Conservation (phyloP, 129 eudicot genomes). For the Flaveria trinervia region DNA sequence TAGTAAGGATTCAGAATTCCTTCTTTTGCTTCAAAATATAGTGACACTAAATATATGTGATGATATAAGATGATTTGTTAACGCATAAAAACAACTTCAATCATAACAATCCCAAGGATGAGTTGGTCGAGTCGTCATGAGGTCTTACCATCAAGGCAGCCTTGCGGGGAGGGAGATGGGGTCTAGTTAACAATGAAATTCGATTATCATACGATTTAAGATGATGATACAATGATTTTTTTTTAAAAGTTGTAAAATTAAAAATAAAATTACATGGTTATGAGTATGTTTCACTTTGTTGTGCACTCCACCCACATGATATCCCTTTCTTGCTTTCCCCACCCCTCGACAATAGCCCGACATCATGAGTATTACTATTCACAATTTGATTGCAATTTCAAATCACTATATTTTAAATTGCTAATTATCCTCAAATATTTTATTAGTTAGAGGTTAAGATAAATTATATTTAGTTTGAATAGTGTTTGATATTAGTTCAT, state of each 20-base stretch:
- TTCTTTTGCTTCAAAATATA: too few relatives aligned
- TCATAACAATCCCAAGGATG: too few relatives aligned
- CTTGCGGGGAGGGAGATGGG: not conserved
- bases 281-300: conserved; percentile 40
- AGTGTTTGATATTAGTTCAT: too few relatives aligned
- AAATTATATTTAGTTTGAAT: too few relatives aligned
- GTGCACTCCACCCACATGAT: conserved; percentile 31
- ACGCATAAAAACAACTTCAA: too few relatives aligned
- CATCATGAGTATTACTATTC: conserved; percentile 22
- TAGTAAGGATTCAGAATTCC: too few relatives aligned
- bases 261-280: not conserved
- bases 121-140: not conserved
- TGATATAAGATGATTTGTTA: too few relatives aligned
- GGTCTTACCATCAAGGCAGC: not conserved
- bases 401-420: not conserved
- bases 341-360: conserved; percentile 36
- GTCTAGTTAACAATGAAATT: not conserved
- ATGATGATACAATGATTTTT: not conserved
- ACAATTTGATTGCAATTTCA: conserved; percentile 9
- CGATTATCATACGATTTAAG: not conserved
- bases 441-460: too few relatives aligned
- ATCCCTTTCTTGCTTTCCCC: conserved; percentile 29
- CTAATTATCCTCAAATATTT: not conserved
- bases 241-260: not conserved
- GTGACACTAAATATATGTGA: too few relatives aligned